phyloP scores from a whole-genome alignment of 306 rosid species.

The Acacia crassicarpa region DNA sequence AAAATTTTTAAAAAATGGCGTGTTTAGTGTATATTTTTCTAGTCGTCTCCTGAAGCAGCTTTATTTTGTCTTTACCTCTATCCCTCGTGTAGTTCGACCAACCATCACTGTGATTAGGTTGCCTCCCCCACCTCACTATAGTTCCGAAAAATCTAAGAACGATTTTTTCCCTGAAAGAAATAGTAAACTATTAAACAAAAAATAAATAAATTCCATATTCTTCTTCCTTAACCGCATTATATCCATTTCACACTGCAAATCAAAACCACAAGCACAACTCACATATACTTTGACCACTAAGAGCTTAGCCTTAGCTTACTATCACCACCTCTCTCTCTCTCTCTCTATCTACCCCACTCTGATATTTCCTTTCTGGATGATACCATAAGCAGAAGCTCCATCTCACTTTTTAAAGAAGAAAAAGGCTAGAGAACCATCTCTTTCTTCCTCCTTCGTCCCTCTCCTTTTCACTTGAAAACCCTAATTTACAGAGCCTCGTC shows the following conservation, averaged over 20 bases:
- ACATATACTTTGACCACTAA: slow-evolving; percentile 54
- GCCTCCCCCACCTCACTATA: slow-evolving; percentile 69
- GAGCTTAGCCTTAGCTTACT: background rate
- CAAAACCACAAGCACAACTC: slow-evolving; percentile 48
- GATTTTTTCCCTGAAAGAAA: background rate
- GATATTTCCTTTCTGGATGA: slow-evolving; percentile 49
- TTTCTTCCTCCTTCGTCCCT: slow-evolving; percentile 17
- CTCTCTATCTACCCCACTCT: slow-evolving; percentile 56
- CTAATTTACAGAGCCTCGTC: slow-evolving; percentile 30
- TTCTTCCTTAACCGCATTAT: slow-evolving; percentile 7
- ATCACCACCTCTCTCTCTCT: slow-evolving; percentile 17
- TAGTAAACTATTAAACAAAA: background rate
- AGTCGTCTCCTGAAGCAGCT: slow-evolving; percentile 17
- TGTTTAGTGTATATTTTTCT: background rate
- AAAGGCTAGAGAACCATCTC: slow-evolving; percentile 39
- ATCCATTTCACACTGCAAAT: slow-evolving; percentile 41
- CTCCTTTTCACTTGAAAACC: slow-evolving; percentile 46
- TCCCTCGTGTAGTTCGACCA: slow-evolving; percentile 54
- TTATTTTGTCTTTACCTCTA: background rate
- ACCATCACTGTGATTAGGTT: slow-evolving; percentile 61
- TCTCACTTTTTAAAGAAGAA: slow-evolving; percentile 41
- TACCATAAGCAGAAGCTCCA: slow-evolving; percentile 44
- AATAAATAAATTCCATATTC: background rate
- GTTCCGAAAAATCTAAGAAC: slow-evolving; percentile 1
- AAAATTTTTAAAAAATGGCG: background rate